phyloP scores from a whole-genome alignment of 768 basidiomycete species.

The Leccinum longicurvipes region DNA sequence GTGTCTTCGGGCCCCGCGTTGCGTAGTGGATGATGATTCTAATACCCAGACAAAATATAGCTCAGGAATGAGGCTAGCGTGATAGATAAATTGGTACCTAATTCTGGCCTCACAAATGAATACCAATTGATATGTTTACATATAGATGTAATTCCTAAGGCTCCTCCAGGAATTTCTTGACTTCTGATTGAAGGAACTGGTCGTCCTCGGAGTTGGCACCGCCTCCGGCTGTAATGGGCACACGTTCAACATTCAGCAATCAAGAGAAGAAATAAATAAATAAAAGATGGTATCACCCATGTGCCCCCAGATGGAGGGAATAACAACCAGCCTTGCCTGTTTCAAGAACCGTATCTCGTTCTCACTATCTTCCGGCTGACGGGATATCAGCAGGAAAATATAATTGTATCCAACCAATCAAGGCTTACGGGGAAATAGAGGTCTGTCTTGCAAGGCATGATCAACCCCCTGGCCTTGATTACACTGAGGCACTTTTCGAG shows the following conservation, averaged over 20 bases:
- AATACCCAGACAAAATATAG: neutral
- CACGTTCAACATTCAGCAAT: neutral
- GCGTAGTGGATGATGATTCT: neutral
- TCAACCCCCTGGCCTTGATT: slow-evolving; percentile 51
- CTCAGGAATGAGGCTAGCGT: neutral
- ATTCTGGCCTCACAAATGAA: neutral
- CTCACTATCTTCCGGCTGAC: slow-evolving; percentile 54
- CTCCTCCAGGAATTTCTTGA: slow-evolving; percentile 46
- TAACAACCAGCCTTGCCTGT: slow-evolving; percentile 45
- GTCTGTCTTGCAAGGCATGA: slow-evolving; percentile 63
- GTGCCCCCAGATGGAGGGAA: slow-evolving; percentile 58
- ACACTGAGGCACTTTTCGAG: slow-evolving; percentile 38
- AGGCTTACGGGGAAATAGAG: slow-evolving; percentile 52
- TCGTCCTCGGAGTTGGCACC: slow-evolving; percentile 39
- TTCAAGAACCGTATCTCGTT: slow-evolving; percentile 41
- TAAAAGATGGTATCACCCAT: slow-evolving; percentile 34
- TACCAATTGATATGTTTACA: slow-evolving; percentile 1
- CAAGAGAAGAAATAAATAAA: neutral
- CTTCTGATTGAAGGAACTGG: slow-evolving; percentile 40
- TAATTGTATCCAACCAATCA: slow-evolving; percentile 26
- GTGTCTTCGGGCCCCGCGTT: neutral
- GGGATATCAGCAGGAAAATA: neutral
- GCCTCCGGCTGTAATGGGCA: slow-evolving; percentile 38
- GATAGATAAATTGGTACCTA: neutral
- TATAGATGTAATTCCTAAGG: neutral